A percentile compares a stretch with the other conserved stretches of the same genome.
These are phyloP conservation scores for Porodaedalea pini DNA, from an alignment of 1,284 basidiomycete genomes.

Conservation along the genomic window DNA sequence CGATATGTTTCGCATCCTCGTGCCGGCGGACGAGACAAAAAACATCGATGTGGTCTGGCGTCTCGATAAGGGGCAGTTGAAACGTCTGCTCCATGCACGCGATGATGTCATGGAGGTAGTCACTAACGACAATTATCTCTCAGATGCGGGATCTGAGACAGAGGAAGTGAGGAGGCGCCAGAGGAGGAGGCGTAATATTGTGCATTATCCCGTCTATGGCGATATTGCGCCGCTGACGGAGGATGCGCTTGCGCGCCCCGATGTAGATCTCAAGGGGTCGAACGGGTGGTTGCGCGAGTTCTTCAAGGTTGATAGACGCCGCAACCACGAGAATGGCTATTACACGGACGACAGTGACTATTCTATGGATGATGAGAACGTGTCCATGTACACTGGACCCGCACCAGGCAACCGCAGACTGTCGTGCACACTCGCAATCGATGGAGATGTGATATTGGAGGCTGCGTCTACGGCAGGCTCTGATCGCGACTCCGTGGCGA, in stretches of 20 bases:
- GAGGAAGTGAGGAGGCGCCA: not conserved
- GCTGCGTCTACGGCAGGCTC: not conserved
- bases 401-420: conserved; percentile 12
- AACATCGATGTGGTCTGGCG: conserved; percentile 11
- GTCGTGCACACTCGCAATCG: conserved; percentile 12
- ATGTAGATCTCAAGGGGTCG: conserved; percentile 3
- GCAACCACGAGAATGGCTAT: conserved; percentile 10
- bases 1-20: not conserved
- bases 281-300: conserved; percentile 16
- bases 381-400: conserved; percentile 7
- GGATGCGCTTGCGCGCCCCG: not conserved
- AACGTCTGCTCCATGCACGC: not conserved
- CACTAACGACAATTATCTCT: not conserved
- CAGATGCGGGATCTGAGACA: not conserved
- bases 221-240: conserved; percentile 7
- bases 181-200: not conserved
- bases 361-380: conserved; percentile 3
- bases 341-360: not conserved
- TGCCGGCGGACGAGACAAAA: not conserved
- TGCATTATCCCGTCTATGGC: conserved; percentile 2
- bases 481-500: not conserved
- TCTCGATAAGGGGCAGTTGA: conserved; percentile 3
- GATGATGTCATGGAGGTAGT: not conserved
- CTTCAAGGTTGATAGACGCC: conserved; percentile 9
- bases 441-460: conserved; percentile 10